Conservation (phyloP, 2,329 filamentous ascomycete species). For the Aspergillus neoniger region DNA sequence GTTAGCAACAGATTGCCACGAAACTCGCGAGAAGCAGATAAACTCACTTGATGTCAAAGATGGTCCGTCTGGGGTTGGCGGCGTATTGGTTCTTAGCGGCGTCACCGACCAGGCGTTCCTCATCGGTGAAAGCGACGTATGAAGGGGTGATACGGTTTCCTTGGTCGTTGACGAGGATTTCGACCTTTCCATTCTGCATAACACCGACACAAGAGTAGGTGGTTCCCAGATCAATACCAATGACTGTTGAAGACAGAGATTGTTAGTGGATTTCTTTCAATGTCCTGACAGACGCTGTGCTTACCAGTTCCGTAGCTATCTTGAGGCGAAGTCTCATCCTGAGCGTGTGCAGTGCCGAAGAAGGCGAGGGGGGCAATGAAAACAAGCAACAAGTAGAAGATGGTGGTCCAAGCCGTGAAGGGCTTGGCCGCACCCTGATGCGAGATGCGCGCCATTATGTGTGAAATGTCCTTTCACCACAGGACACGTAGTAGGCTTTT, state of each 20-base stretch:
- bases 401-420: constrained; percentile 75
- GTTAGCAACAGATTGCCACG: constrained; percentile 12
- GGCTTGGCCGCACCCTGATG: constrained; percentile 66
- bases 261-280: not conserved
- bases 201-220: constrained; percentile 88
- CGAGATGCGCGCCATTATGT: constrained; percentile 60
- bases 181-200: constrained; percentile 92
- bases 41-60: constrained; percentile 81
- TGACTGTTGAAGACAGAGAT: constrained; percentile 56
- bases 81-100: constrained; percentile 95
- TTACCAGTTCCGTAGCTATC: constrained; percentile 75
- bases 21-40: not conserved
- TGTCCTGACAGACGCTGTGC: constrained; percentile 1
- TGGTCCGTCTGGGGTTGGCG: constrained; percentile 72
- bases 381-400: constrained; percentile 89
- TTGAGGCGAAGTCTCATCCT: constrained; percentile 65
- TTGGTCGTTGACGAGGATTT: constrained; percentile 95
- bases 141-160: constrained; percentile 95
- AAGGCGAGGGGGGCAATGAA: constrained; percentile 83
- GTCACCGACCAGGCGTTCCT: constrained; percentile 95
- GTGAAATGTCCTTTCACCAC: constrained; percentile 16
- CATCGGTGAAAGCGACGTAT: constrained; percentile 94
- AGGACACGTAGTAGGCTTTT: constrained; percentile 11
- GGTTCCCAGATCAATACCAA: constrained; percentile 94
- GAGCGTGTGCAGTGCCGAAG: constrained; percentile 71